Evolutionary conservation across 805 yeast genomes (phyloP).

Genomic region (Candida corydali): DNA sequence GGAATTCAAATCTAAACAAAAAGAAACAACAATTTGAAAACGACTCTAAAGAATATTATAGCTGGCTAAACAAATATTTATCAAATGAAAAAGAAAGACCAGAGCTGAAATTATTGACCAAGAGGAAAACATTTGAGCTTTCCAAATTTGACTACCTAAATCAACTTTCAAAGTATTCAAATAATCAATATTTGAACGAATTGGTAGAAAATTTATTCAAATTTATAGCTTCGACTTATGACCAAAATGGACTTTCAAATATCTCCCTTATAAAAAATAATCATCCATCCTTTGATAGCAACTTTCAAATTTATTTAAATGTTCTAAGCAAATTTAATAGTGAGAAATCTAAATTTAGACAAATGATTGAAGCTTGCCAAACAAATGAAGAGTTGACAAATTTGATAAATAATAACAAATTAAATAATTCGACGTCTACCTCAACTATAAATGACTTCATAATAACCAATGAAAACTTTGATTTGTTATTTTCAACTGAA

Average conservation of each 20-base stretch:
- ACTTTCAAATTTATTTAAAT: constrained; percentile 29
- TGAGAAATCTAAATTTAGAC: constrained; percentile 38
- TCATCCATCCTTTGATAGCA: constrained; percentile 12
- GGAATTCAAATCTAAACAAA: too few species aligned
- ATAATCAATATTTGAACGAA: constrained; percentile 38
- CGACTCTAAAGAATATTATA: constrained; percentile 38
- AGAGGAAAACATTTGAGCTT: constrained; percentile 38
- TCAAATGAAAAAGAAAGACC: constrained; percentile 43
- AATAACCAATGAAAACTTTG: constrained; percentile 24
- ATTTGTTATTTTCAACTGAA: constrained; percentile 22
- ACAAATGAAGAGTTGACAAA: constrained; percentile 38
- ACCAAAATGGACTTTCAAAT: constrained; percentile 12
- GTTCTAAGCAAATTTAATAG: constrained; percentile 36
- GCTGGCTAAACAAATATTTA: constrained; percentile 41
- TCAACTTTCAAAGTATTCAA: constrained; percentile 31
- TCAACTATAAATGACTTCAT: constrained; percentile 12
- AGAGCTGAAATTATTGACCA: constrained; percentile 31
- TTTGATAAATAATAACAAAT: constrained; percentile 23
- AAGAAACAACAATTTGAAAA: constrained; percentile 32
- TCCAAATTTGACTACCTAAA: constrained; percentile 45
- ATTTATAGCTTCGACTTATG: constrained; percentile 20
- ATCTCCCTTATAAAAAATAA: constrained; percentile 10
- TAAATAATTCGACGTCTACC: constrained; percentile 12
- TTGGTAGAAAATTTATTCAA: constrained; percentile 34
- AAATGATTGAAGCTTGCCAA: constrained; percentile 36